Evolutionary conservation across 306 rosid species (phyloP).

Genomic region (Gastrolobium bilobum): DNA sequence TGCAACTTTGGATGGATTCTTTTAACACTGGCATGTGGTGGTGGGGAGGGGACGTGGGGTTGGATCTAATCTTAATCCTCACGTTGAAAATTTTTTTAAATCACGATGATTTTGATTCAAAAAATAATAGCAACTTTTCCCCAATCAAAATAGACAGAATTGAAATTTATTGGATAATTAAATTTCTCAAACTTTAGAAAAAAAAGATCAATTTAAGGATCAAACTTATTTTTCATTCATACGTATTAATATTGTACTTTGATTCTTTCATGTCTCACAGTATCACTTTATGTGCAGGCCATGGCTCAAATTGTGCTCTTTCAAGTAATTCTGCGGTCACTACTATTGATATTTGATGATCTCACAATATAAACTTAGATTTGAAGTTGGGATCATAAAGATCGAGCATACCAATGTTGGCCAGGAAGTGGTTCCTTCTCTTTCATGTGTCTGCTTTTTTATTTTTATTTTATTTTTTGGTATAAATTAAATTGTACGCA

Average conservation of each 20-base stretch:
- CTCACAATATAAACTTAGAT: conserved; percentile 24
- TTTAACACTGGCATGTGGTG: conserved; percentile 60
- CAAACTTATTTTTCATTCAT: not conserved
- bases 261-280: not conserved
- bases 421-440: not conserved
- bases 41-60: conserved; percentile 49
- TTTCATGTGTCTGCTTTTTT: conserved; percentile 34
- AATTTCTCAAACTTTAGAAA: not conserved
- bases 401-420: conserved; percentile 23
- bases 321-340: not conserved
- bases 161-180: conserved; percentile 21
- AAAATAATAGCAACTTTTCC: conserved; percentile 46
- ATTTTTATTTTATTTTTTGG: not conserved
- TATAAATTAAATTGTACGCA: not conserved
- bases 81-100: conserved; percentile 47
- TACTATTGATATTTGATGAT: not conserved
- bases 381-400: conserved; percentile 16
- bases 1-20: conserved; percentile 34
- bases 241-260: not conserved
- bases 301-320: conserved; percentile 6
- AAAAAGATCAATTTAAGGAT: not conserved
- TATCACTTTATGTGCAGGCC: not conserved
- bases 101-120: conserved; percentile 45
- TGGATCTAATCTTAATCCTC: conserved; percentile 51
- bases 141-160: conserved; percentile 22